These are phyloP conservation scores for Sugiyamaella novakii DNA, from an alignment of 1,139 yeast species.

Conservation along the genomic window DNA sequence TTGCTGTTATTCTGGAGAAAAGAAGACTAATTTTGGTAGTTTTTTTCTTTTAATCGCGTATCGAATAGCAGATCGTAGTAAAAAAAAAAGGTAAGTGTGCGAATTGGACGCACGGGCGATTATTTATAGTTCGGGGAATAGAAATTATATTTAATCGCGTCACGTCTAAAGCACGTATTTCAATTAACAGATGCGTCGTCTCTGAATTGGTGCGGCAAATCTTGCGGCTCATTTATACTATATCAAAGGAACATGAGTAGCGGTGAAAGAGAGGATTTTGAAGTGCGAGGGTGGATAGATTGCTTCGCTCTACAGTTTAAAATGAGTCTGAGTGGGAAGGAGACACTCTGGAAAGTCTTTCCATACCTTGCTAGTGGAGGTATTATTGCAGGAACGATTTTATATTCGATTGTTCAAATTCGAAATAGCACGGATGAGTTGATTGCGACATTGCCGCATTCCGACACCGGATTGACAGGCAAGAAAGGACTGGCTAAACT, in stretches of 20 bases:
- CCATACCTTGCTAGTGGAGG: conserved; percentile 5
- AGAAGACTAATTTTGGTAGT: neutral
- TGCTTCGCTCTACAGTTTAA: too few species aligned
- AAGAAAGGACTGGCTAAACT: too few species aligned
- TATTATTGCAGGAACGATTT: neutral
- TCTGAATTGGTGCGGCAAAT: neutral
- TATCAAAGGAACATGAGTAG: too few species aligned
- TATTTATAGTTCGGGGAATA: neutral
- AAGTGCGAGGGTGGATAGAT: too few species aligned
- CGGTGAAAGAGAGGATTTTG: too few species aligned
- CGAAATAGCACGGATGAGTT: neutral
- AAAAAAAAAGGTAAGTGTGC: neutral
- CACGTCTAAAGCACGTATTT: neutral
- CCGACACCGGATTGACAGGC: neutral
- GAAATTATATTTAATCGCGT: neutral
- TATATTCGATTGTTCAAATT: neutral
- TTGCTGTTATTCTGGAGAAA: neutral
- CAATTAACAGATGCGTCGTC: neutral
- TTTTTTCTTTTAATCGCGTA: too few species aligned
- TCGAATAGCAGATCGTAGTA: too few species aligned
- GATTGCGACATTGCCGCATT: neutral
- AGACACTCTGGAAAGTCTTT: neutral
- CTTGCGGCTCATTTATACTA: too few species aligned
- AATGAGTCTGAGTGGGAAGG: neutral
- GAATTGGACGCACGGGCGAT: neutral